Evolutionary conservation across 768 basidiomycete species (phyloP).

Genomic region (Kwoniella bestiolae): DNA sequence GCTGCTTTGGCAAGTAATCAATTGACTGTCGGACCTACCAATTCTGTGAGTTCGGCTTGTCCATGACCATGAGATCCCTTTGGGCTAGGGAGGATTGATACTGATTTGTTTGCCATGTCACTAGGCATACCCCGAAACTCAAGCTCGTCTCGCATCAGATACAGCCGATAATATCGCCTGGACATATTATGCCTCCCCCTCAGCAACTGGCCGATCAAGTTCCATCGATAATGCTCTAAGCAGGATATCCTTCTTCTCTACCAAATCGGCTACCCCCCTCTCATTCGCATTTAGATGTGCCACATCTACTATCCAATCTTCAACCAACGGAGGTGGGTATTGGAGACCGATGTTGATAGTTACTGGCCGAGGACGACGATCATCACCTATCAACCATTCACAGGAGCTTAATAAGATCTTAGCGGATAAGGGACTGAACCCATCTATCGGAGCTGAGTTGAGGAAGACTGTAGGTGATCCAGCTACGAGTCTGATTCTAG

Average conservation of each 20-base stretch:
- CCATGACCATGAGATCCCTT: not conserved
- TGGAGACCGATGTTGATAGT: constrained; percentile 67
- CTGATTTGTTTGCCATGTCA: not conserved
- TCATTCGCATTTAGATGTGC: constrained; percentile 64
- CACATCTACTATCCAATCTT: constrained; percentile 60
- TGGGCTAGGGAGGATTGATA: not conserved
- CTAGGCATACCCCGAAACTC: constrained; percentile 69
- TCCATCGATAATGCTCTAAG: constrained; percentile 61
- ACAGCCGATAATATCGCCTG: constrained; percentile 82
- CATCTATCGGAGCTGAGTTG: constrained; percentile 65
- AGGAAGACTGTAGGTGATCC: constrained; percentile 85
- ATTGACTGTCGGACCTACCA: constrained; percentile 37
- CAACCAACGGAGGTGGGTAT: constrained; percentile 19
- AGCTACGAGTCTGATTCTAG: constrained; percentile 72
- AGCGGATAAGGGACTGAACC: constrained; percentile 62
- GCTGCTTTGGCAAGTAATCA: constrained; percentile 50
- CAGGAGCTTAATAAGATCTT: constrained; percentile 70
- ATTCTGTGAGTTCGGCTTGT: constrained; percentile 32
- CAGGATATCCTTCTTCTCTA: constrained; percentile 67
- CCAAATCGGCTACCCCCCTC: constrained; percentile 55
- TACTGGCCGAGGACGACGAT: constrained; percentile 66
- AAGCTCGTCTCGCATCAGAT: constrained; percentile 72
- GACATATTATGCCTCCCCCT: constrained; percentile 63
- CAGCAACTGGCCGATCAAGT: constrained; percentile 27
- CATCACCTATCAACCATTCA: constrained; percentile 67